Evolutionary conservation across 1,139 yeast species (phyloP), one percentile per base, ranked within the genome.

Genomic region (Candida neerlandica): DNA sequence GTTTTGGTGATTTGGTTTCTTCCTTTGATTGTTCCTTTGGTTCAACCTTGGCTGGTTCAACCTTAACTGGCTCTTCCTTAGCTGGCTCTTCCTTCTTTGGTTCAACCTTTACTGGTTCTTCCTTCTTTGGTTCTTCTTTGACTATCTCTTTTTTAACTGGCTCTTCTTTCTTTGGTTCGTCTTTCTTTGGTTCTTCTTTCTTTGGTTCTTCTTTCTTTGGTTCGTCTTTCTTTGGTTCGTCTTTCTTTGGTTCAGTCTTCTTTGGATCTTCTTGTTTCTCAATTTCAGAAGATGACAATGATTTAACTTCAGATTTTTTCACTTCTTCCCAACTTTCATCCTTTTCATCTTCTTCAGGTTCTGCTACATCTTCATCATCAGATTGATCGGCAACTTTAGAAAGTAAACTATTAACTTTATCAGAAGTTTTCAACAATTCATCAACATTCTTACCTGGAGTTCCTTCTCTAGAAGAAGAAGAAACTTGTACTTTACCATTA

Each of bases 291-390:
- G 49, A 39, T 7, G 58, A 44, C 15, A 43, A 27, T 4, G 57
- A 52, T 23, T 51, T 49, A 12, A 43, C 50, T 44, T 62, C 69
- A 11, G 76, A 66, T 51, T 68, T 72, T 49, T 69, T 61, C 23
- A 69, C 72, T 49, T 73, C 72, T 61, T 74, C 77, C 72, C 78
- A 74, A 37, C 71, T 77, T 43, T 74, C 80, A 45, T 71, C 73
- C 43, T 66, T 65, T 35, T 63, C 66, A 26, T 61, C 61, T 34
- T 58, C 55, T 18, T 12, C 41, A 4, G 34, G 18, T 4, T 54
- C 48, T 4, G 58, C 64, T 12, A 63, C 59, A 44, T 72, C 76
- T 51, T 79, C 81, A 43, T 72, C 70, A 49, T 75, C 78, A 18
- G 77, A 69, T 50, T 67, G 67, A 45, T 71, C 74, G 45, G 64